Base-by-base conservation (phyloP, 116 monocot species). In the Cymodocea nodosa region DNA sequence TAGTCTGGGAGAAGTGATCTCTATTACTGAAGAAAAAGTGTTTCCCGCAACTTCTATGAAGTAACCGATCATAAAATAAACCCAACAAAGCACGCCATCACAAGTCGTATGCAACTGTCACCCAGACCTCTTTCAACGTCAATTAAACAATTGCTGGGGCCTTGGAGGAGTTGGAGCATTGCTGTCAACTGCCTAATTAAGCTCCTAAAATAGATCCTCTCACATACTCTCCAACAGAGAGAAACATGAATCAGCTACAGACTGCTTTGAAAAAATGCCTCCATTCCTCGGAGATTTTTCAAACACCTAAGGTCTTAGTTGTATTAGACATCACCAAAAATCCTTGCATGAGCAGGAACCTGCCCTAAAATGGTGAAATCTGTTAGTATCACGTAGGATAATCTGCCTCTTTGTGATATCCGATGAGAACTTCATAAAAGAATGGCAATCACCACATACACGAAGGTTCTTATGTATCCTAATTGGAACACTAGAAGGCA, bases 381-480 rank as follows among this genome's bases (percentile, higher is more conserved):
- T 53, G 68, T 84, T 84, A 13, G 77, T 79, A 68, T 80, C 84
- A 9, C 82, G 70, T 12, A 82, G 71, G 20, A 84, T 78, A 15
- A 81, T 82, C 66, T 82, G 73, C 59, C 84, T 76, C 12, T 22
- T n/a, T 7, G 62, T 67, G 34, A 84, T 67, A 39, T 30, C 63
- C 40, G 79, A 79, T 15, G 73, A 69, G 10, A 63, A 44, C 51
- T 82, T 88, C 51, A 79, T 70, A 39, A 84, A 65, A 17, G 75
- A 77, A 82, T 82, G 81, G 30, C 81, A 87, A 55, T 84, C 87
- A 11, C 74, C 76, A 52, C 83, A 87, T 30, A 79, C 56, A 16
- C 81, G 65, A 50, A 88, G 72, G 65, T 84, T 88, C 70, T 81
- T 87, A 44, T 78, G 67, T 70, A 87, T 83, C 64, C 76, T 71